A percentile compares a stretch with the other conserved stretches of the same genome.
phyloP scores from a whole-genome alignment of 805 yeast species.

The Candida methanosorbosa region DNA sequence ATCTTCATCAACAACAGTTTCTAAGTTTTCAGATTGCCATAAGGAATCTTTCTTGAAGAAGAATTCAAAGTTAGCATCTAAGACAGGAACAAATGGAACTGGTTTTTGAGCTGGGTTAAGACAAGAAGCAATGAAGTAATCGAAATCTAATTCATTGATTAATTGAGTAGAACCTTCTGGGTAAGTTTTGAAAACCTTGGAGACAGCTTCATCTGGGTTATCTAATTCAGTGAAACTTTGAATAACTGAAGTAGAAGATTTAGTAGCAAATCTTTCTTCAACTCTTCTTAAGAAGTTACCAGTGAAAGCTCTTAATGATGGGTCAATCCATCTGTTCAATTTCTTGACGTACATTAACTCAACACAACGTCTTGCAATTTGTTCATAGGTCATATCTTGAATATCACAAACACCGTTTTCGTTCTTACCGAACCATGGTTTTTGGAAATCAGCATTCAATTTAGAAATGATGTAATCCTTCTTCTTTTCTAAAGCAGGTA shows the following conservation, averaged over 20 bases:
- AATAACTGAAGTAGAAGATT: conserved; percentile 53
- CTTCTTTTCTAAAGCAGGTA: conserved; percentile 75
- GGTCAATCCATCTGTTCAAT: conserved; percentile 82
- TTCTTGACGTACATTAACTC: conserved; percentile 81
- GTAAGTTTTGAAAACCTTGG: conserved; percentile 54
- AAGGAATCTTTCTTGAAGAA: conserved; percentile 98
- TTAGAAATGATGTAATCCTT: conserved; percentile 77
- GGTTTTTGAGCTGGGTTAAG: conserved; percentile 88
- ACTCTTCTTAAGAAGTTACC: conserved; percentile 87
- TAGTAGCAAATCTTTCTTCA: conserved; percentile 85
- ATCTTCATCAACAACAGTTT: conserved; percentile 91
- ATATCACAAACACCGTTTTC: conserved; percentile 76
- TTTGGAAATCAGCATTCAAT: conserved; percentile 91
- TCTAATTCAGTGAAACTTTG: conserved; percentile 66
- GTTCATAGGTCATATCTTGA: conserved; percentile 92
- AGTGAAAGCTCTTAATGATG: conserved; percentile 73
- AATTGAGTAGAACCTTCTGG: conserved; percentile 74
- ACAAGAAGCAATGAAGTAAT: conserved; percentile 79
- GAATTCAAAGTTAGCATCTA: conserved; percentile 89
- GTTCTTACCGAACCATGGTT: conserved; percentile 93
- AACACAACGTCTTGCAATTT: conserved; percentile 79
- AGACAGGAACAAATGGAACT: conserved; percentile 93
- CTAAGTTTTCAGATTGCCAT: conserved; percentile 98
- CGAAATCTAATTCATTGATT: conserved; percentile 91
- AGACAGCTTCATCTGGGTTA: conserved; percentile 54